Evolutionary conservation across 2,329 filamentous ascomycete species (phyloP), one percentile per base, ranked within the genome.

Genomic region (Gyromitra esculenta): DNA sequence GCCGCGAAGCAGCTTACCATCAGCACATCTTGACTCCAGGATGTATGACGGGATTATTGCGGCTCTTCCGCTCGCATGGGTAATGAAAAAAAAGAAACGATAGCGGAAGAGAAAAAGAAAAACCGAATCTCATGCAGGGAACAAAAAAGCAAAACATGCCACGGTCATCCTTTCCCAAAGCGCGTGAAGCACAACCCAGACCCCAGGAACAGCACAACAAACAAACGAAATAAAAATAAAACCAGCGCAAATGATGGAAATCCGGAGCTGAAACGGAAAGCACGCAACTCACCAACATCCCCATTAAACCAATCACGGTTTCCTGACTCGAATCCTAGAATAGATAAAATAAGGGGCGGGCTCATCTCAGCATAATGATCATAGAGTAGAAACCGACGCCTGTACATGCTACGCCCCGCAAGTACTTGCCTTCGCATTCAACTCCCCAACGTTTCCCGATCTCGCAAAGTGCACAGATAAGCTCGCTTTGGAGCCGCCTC

Each of bases 401-500:
- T 67, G 62, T 43, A 72, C 69, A 76, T 73, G 21, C 73, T 73
- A n/a, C 25, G 15, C 54, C 31, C 48, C 73, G 63, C 50, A 60
- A 73, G 64, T 21, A 76, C 73, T 71, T 76, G 78, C 76, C 70
- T 79, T 79, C 64, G 95, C 94, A 84, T 97, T 98, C 73, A 99
- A 87, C 83, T 98, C 95, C 1, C 93, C 95, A 57, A 98, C 85
- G 83, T 97, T 98, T 48, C 93, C 92, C 82, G 90, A 90, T 79
- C 87, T 89, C 7, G 95, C 94, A 85, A 99, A 98, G 84, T 99
- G 96, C 9, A 93, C 92, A 82, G 92, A 96, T 80, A 99, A 85
- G 77, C 92, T 94, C 1, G 95, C 95, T 84, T 98, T 98, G 78
- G 92, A 92, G 70, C 93, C 94, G 11, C 92, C 93, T 0, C 93